Conservation (phyloP, 2,329 filamentous ascomycete genomes). For the Colletotrichum spinosum region DNA sequence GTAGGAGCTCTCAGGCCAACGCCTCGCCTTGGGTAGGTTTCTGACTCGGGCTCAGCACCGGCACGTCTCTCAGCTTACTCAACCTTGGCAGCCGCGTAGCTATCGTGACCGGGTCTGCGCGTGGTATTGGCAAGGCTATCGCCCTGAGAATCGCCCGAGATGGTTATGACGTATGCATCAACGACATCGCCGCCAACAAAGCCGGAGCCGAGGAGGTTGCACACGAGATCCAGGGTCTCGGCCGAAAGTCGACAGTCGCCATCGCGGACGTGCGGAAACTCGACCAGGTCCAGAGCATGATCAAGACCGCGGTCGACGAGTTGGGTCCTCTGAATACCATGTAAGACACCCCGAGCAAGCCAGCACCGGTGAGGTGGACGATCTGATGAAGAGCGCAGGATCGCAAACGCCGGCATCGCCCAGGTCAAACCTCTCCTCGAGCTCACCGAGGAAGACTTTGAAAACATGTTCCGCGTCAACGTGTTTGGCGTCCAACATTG, state of each 20-base stretch:
- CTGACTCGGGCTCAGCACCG: background rate
- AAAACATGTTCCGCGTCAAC: constrained; percentile 72
- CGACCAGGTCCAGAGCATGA: constrained; percentile 61
- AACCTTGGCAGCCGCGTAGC: constrained; percentile 16
- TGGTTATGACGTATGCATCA: constrained; percentile 75
- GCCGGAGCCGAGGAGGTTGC: constrained; percentile 63
- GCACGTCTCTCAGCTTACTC: background rate
- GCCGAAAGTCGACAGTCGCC: constrained; percentile 64
- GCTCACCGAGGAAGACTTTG: constrained; percentile 66
- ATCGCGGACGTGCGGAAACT: constrained; percentile 71
- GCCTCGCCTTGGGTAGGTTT: constrained; percentile 19
- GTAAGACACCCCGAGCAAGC: constrained; percentile 12
- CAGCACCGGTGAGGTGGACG: constrained; percentile 49
- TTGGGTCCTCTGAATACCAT: constrained; percentile 62
- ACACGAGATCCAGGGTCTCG: constrained; percentile 63
- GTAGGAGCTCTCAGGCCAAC: constrained; percentile 26
- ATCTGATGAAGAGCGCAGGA: constrained; percentile 41
- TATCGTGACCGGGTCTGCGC: constrained; percentile 32
- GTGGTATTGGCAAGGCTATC: constrained; percentile 67
- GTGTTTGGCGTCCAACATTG: constrained; percentile 75
- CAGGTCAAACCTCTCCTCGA: constrained; percentile 68
- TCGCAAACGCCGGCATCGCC: constrained; percentile 72
- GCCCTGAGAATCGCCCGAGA: constrained; percentile 72
- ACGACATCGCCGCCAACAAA: constrained; percentile 68
- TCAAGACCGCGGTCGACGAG: constrained; percentile 61